Conservation (phyloP, 1,139 yeast genomes). For the Candida anutae region DNA sequence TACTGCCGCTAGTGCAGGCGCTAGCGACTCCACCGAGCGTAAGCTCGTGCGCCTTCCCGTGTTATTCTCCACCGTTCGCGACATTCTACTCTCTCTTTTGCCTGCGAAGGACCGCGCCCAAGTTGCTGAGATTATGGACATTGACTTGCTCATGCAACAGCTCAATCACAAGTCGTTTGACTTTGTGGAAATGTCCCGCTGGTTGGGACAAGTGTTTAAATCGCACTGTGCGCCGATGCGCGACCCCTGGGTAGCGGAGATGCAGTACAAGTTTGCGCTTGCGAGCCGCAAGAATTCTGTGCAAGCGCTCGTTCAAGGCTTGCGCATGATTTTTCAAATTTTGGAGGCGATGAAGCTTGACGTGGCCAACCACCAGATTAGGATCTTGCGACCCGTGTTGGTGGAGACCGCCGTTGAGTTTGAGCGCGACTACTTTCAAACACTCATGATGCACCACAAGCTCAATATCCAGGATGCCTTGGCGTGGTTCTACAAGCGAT, state of each 20-base stretch:
- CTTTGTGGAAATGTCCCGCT: slow-evolving; percentile 58
- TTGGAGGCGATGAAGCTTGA: slow-evolving; percentile 95
- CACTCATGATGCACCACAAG: slow-evolving; percentile 59
- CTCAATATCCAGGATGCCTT: slow-evolving; percentile 60
- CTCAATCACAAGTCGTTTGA: slow-evolving; percentile 61
- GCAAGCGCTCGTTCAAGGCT: slow-evolving; percentile 60
- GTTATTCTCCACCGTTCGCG: slow-evolving; percentile 68
- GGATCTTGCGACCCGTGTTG: slow-evolving; percentile 75
- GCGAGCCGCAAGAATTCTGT: slow-evolving; percentile 53
- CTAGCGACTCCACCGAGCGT: slow-evolving; percentile 7
- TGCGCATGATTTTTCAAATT: slow-evolving; percentile 73
- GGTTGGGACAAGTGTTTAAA: slow-evolving; percentile 67
- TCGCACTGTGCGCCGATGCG: slow-evolving; percentile 95
- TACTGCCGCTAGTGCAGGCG: slow-evolving; percentile 3
- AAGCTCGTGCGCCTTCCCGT: slow-evolving; percentile 51
- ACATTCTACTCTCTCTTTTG: slow-evolving; percentile 63
- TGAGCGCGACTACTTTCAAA: slow-evolving; percentile 80
- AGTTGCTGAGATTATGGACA: slow-evolving; percentile 70
- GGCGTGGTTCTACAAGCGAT: slow-evolving; percentile 57
- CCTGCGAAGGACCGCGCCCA: slow-evolving; percentile 71
- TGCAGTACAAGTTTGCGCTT: slow-evolving; percentile 60
- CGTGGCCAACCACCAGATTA: slow-evolving; percentile 89
- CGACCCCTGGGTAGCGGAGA: slow-evolving; percentile 81
- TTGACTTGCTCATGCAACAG: slow-evolving; percentile 72
- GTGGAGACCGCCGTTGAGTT: slow-evolving; percentile 89